A percentile compares a stretch with the other conserved stretches of the same genome.
These are phyloP conservation scores for Trichosporon sp. DNA, from an alignment of 1,284 basidiomycete genomes.

Conservation along the genomic window DNA sequence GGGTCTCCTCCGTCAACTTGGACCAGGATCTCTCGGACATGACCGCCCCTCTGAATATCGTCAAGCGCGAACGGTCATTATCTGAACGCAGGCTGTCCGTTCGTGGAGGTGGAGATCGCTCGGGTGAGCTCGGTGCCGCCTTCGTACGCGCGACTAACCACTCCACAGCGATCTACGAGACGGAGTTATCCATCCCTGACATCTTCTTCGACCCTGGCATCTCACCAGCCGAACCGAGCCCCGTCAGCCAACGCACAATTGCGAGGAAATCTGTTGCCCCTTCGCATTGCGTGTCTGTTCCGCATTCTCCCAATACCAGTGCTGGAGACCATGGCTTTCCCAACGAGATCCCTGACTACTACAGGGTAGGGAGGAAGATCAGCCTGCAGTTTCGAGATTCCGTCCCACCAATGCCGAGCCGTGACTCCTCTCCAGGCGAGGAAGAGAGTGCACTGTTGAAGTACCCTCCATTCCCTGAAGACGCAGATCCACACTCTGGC, in stretches of 20 bases:
- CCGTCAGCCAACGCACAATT: not conserved
- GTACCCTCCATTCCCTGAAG: constrained; percentile 4
- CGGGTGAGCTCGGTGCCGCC: not conserved
- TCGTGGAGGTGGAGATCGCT: not conserved
- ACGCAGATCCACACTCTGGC: constrained; percentile 1
- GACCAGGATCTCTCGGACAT: not conserved
- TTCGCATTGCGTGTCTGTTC: not conserved
- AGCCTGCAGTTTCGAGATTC: constrained; percentile 1
- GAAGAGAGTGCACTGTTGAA: not conserved
- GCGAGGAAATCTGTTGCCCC: not conserved
- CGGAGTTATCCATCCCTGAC: not conserved
- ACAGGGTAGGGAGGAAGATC: constrained; percentile 3
- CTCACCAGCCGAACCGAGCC: not conserved
- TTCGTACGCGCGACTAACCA: not conserved
- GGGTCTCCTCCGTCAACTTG: not conserved
- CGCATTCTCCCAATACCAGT: constrained; percentile 3
- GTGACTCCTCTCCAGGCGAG: not conserved
- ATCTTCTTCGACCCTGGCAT: not conserved
- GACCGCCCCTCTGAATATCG: constrained; percentile 4
- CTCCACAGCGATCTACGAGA: not conserved
- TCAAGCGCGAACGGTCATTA: not conserved
- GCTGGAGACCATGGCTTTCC: not conserved
- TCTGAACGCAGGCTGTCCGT: not conserved
- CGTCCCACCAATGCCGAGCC: not conserved
- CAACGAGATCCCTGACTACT: not conserved